These are phyloP conservation scores for Linderina pennispora DNA, from an alignment of 192 early-diverging fungal genomes.

Conservation along the genomic window DNA sequence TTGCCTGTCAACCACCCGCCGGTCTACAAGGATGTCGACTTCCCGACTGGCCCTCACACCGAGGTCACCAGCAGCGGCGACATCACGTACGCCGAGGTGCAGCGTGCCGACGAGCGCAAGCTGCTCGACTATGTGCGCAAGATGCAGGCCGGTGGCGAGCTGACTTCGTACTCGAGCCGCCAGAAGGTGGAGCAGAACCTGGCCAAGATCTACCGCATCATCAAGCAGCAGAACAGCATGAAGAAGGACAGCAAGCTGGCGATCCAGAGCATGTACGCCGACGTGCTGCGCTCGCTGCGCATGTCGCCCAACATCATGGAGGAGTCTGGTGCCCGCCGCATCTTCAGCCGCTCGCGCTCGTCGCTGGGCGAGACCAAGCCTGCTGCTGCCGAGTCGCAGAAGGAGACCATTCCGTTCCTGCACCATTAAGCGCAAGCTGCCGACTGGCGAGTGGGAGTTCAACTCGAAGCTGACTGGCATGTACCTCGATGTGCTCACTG, in stretches of 20 bases:
- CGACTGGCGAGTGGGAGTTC: slow-evolving; percentile 73
- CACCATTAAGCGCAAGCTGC: slow-evolving; percentile 67
- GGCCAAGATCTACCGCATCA: slow-evolving; percentile 71
- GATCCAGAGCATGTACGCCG: slow-evolving; percentile 63
- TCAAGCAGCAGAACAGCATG: slow-evolving; percentile 71
- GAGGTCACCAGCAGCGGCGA: slow-evolving; percentile 73
- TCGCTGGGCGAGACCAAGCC: slow-evolving; percentile 9
- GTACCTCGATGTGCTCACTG: slow-evolving; percentile 76
- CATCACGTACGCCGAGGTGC: slow-evolving; percentile 80
- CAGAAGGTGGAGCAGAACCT: slow-evolving; percentile 74
- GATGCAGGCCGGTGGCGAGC: slow-evolving; percentile 68
- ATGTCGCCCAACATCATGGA: slow-evolving; percentile 70
- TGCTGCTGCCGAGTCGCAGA: slow-evolving; percentile 27
- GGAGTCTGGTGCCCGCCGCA: slow-evolving; percentile 46
- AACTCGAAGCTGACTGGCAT: slow-evolving; percentile 67
- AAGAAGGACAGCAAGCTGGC: slow-evolving; percentile 65
- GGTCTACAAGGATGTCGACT: slow-evolving; percentile 86
- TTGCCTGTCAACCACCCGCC: slow-evolving; percentile 70
- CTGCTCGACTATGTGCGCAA: slow-evolving; percentile 89
- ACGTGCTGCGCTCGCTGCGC: slow-evolving; percentile 64
- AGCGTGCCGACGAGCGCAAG: slow-evolving; percentile 77
- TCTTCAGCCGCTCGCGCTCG: slow-evolving; percentile 37
- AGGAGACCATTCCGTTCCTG: slow-evolving; percentile 71
- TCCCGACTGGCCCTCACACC: slow-evolving; percentile 80
- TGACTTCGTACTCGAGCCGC: slow-evolving; percentile 68